Evolutionary conservation across 192 early-diverging fungal genomes (phyloP).

Genomic region (Coemansia asiatica): DNA sequence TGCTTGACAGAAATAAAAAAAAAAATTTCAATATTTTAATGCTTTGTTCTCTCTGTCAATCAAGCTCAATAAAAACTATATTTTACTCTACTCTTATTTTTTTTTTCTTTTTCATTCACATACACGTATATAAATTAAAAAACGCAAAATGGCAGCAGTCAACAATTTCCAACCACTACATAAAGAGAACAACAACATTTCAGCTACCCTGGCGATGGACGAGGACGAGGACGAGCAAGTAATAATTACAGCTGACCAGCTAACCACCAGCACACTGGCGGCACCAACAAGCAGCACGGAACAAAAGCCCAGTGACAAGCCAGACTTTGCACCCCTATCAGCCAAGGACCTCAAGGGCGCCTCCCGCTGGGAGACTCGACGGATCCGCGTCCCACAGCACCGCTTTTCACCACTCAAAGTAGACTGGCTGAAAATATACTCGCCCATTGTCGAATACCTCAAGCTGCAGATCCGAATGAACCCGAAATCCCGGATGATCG

Average conservation of each 20-base stretch:
- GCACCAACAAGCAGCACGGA: constrained; percentile 25
- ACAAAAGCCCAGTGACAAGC: constrained; percentile 54
- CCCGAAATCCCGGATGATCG: constrained; percentile 82
- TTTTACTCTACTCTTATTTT: constrained; percentile 5
- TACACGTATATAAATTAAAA: constrained; percentile 8
- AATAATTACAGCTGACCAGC: constrained; percentile 62
- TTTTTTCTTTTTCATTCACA: constrained; percentile 4
- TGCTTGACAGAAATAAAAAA: neutral
- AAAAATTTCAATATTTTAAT: constrained; percentile 10
- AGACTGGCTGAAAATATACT: constrained; percentile 95
- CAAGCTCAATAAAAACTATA: too few species aligned
- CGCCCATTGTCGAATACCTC: constrained; percentile 93
- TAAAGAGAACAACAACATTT: constrained; percentile 20
- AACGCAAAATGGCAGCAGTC: constrained; percentile 21
- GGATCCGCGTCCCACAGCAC: constrained; percentile 92
- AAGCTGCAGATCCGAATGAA: constrained; percentile 97
- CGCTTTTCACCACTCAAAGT: constrained; percentile 88
- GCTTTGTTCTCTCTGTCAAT: neutral
- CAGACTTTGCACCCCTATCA: constrained; percentile 62
- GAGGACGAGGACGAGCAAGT: constrained; percentile 67
- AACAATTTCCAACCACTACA: constrained; percentile 11
- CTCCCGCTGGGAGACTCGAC: constrained; percentile 62
- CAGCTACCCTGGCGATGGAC: constrained; percentile 19
- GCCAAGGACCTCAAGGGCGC: constrained; percentile 52
- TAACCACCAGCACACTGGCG: constrained; percentile 36